Conservation (phyloP, 1,284 basidiomycete genomes). For the Malassezia equina region DNA sequence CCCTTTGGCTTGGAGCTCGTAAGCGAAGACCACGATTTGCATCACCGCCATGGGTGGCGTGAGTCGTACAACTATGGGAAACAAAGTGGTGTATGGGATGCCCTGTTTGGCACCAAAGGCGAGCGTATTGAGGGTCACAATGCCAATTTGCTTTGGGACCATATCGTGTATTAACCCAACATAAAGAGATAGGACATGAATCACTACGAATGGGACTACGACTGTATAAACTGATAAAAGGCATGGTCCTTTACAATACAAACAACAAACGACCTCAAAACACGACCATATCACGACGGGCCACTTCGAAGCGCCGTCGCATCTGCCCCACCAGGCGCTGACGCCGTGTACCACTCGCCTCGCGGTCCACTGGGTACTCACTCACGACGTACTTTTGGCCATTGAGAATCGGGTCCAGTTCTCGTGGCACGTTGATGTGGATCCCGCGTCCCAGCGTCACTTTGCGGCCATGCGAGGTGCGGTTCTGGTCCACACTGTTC, state of each 20-base stretch:
- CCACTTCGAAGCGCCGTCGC: slow-evolving; percentile 37
- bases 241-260: background rate
- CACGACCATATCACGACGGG: slow-evolving; percentile 39
- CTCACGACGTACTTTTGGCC: slow-evolving; percentile 39
- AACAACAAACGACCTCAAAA: slow-evolving; percentile 18
- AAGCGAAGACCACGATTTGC: slow-evolving; percentile 46
- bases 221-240: background rate
- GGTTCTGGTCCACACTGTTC: slow-evolving; percentile 14
- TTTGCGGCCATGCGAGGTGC: slow-evolving; percentile 14
- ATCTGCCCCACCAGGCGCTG: slow-evolving; percentile 36
- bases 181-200: background rate
- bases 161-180: background rate
- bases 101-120: slow-evolving; percentile 35
- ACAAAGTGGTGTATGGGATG: slow-evolving; percentile 41
- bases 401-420: slow-evolving; percentile 25
- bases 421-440: slow-evolving; percentile 30
- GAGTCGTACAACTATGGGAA: slow-evolving; percentile 39
- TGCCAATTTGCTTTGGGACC: slow-evolving; percentile 17
- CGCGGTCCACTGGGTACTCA: slow-evolving; percentile 39
- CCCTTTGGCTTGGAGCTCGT: slow-evolving; percentile 30
- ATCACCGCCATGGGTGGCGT: slow-evolving; percentile 42
- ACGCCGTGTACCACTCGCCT: slow-evolving; percentile 26
- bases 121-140: slow-evolving; percentile 27
- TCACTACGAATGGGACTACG: background rate
- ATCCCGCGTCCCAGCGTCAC: slow-evolving; percentile 30